Evolutionary conservation across 306 rosid species (phyloP).

Genomic region (Prunus mume): DNA sequence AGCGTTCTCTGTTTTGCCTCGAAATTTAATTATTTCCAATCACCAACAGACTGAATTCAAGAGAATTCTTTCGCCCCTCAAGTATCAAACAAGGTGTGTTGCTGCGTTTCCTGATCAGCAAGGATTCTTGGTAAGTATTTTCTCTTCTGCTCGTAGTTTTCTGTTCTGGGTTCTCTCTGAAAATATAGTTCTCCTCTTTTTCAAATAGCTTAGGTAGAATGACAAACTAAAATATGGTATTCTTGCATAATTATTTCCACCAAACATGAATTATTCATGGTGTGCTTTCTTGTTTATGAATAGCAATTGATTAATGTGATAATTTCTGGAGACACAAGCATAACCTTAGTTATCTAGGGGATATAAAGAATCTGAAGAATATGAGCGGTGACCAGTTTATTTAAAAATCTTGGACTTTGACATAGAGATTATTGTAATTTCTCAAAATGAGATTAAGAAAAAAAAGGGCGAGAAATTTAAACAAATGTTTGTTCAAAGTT

Average conservation of each 20-base stretch:
- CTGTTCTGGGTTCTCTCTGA: neutral
- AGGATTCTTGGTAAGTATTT: slow-evolving; percentile 74
- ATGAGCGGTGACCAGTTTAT: neutral
- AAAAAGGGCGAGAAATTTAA: too few relatives aligned
- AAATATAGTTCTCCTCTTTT: neutral
- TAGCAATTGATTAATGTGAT: too few relatives aligned
- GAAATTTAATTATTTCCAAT: slow-evolving; percentile 13
- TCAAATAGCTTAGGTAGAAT: neutral
- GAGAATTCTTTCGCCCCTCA: slow-evolving; percentile 78
- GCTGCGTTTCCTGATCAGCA: slow-evolving; percentile 97
- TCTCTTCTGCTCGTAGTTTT: neutral
- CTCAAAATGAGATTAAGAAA: neutral
- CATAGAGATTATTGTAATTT: neutral
- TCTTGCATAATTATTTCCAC: too few relatives aligned
- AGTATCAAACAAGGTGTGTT: slow-evolving; percentile 95
- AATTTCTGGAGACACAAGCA: neutral
- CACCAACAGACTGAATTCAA: slow-evolving; percentile 67
- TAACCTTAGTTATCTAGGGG: neutral
- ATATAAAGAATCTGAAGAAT: neutral
- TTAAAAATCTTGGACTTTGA: neutral
- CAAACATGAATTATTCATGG: too few relatives aligned
- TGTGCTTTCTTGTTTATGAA: too few relatives aligned
- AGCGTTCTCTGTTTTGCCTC: neutral
- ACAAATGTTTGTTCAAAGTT: neutral
- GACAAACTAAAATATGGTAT: neutral